Conservation (phyloP, 345 rosid species). For the Salix koriyanagi region DNA sequence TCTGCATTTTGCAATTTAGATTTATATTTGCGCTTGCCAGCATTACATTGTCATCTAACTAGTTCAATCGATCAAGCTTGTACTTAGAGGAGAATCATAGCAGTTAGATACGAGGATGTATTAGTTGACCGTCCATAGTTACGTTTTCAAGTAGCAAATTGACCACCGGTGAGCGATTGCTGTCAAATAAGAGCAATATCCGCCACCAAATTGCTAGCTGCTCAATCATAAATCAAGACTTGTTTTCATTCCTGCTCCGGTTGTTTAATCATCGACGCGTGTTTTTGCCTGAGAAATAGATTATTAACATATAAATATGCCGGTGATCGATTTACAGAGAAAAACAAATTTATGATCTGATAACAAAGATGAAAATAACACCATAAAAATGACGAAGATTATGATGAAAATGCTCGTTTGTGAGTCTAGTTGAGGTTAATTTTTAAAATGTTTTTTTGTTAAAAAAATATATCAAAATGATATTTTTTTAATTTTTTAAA, state of each 20-base stretch:
- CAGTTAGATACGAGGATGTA: background rate
- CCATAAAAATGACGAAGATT: background rate
- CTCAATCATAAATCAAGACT: background rate
- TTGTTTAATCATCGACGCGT: background rate
- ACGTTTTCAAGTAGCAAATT: conserved; percentile 19
- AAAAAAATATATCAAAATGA: no score
- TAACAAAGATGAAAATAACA: background rate
- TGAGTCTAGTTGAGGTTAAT: no score
- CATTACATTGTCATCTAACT: background rate
- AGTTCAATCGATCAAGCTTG: background rate
- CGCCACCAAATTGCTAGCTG: background rate
- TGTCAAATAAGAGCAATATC: background rate
- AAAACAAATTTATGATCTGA: background rate
- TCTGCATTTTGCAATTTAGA: background rate
- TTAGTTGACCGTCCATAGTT: conserved; percentile 29
- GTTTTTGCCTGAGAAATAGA: background rate
- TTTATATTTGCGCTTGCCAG: background rate
- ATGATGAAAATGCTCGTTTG: background rate
- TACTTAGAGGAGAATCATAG: background rate
- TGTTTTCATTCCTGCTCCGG: background rate
- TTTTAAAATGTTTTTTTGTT: no score
- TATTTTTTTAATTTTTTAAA: no score
- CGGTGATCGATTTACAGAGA: background rate
- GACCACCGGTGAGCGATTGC: conserved; percentile 1
- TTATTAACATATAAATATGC: background rate